phyloP scores from a whole-genome alignment of 768 basidiomycete genomes.

The Psilocybe sp. region DNA sequence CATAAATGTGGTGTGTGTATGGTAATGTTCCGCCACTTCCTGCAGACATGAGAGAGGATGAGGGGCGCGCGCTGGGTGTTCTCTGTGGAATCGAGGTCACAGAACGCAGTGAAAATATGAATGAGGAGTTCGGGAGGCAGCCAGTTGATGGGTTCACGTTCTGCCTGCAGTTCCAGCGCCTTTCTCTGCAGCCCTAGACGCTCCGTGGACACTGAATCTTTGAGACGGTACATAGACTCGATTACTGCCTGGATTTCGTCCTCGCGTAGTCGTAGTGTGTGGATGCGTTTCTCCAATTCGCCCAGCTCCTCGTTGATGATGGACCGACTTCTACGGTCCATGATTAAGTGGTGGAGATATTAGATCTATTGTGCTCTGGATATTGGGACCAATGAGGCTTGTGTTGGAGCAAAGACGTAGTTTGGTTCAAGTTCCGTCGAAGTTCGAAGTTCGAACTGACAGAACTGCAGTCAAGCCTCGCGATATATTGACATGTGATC shows the following conservation, averaged over 20 bases:
- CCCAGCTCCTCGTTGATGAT: slow-evolving; percentile 35
- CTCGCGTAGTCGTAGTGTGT: slow-evolving; percentile 33
- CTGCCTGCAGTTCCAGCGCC: slow-evolving; percentile 31
- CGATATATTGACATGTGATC: no score
- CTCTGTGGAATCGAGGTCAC: slow-evolving; percentile 17
- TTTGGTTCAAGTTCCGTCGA: no score
- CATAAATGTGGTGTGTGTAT: slow-evolving; percentile 38
- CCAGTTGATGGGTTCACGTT: slow-evolving; percentile 46
- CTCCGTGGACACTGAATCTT: slow-evolving; percentile 32
- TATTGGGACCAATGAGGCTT: no score
- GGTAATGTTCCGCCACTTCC: slow-evolving; percentile 45
- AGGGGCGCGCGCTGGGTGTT: slow-evolving; percentile 32
- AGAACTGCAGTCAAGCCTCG: no score
- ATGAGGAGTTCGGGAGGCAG: slow-evolving; percentile 47
- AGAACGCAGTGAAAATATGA: slow-evolving; percentile 35
- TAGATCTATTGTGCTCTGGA: no score
- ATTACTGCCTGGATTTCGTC: slow-evolving; percentile 38
- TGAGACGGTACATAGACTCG: slow-evolving; percentile 35
- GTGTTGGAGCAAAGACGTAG: no score
- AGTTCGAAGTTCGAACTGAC: no score
- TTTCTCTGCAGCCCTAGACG: slow-evolving; percentile 26
- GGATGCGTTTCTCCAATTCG: slow-evolving; percentile 35
- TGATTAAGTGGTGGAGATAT: slow-evolving; percentile 6
- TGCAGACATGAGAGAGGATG: slow-evolving; percentile 46
- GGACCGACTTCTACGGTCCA: slow-evolving; percentile 21